Percentiles rank a stretch among this genome's conserved stretches.
Evolutionary conservation across 495 filamentous ascomycete species (phyloP).

Genomic region (Neurospora tetraspora): DNA sequence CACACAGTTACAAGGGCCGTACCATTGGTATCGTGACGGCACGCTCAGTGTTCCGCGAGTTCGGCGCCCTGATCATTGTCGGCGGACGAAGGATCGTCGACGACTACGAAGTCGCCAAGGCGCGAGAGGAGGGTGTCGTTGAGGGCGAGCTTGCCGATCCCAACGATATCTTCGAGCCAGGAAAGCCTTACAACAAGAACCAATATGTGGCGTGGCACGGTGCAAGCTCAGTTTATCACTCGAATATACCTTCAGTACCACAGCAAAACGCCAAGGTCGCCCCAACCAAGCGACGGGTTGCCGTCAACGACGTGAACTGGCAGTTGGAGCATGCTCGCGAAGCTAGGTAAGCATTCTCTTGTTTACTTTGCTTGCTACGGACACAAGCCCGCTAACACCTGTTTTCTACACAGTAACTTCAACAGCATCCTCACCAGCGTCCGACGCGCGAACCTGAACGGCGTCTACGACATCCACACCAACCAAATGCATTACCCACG

Average conservation of each 20-base stretch:
- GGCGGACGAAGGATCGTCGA: conserved; percentile 77
- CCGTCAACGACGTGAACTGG: conserved; percentile 96
- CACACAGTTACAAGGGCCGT: conserved; percentile 95
- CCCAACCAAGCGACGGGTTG: conserved; percentile 62
- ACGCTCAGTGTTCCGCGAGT: conserved; percentile 92
- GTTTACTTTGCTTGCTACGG: neutral
- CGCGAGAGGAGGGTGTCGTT: conserved; percentile 66
- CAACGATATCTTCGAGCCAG: conserved; percentile 61
- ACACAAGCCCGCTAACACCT: conserved; percentile 7
- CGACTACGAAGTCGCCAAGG: conserved; percentile 78
- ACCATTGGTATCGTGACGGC: conserved; percentile 96
- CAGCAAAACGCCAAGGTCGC: conserved; percentile 61
- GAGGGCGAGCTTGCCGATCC: conserved; percentile 90
- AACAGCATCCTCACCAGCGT: conserved; percentile 57
- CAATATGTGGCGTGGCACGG: conserved; percentile 98
- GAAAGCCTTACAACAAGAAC: conserved; percentile 81
- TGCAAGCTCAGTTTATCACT: conserved; percentile 89
- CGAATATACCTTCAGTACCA: conserved; percentile 66
- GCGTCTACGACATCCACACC: conserved; percentile 88
- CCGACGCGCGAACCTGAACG: conserved; percentile 58
- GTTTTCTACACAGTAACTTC: conserved; percentile 52
- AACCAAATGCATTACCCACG: conserved; percentile 80
- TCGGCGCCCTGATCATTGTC: conserved; percentile 87
- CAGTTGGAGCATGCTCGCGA: conserved; percentile 87
- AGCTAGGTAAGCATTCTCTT: conserved; percentile 54